A percentile compares a stretch with the other conserved stretches of the same genome.
Conservation (phyloP, 352 stramenopile species). For the Vaucheria bursata region DNA sequence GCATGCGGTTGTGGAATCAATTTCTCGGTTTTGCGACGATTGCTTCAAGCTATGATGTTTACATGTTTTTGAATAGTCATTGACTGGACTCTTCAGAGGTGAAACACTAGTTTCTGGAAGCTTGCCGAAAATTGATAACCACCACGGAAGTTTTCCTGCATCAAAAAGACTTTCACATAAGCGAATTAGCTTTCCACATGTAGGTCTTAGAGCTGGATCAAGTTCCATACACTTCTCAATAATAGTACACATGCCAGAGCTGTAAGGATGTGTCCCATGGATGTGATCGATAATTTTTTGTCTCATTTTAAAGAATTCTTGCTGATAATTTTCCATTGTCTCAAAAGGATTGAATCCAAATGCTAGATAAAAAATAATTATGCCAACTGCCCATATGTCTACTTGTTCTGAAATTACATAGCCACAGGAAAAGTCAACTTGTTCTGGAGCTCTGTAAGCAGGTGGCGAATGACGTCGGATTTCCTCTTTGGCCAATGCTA, state of each 20-base stretch:
- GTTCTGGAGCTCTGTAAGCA: constrained; percentile 78
- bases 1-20: too few relatives aligned
- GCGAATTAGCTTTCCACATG: constrained; percentile 18
- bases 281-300: too few relatives aligned
- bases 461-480: constrained; percentile 75
- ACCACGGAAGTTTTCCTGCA: not conserved
- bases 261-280: constrained; percentile 20
- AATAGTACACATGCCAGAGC: constrained; percentile 17
- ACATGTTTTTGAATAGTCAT: too few relatives aligned
- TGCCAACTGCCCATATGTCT: constrained; percentile 80
- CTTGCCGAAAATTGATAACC: not conserved
- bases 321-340: too few relatives aligned
- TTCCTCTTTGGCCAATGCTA: constrained; percentile 59
- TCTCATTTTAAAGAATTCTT: too few relatives aligned
- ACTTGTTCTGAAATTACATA: constrained; percentile 70
- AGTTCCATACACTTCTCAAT: constrained; percentile 24
- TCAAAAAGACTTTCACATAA: not conserved
- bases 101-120: too few relatives aligned
- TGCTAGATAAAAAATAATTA: constrained; percentile 75
- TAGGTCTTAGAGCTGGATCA: constrained; percentile 18
- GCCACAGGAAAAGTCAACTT: constrained; percentile 70
- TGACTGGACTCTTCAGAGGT: too few relatives aligned
- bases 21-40: too few relatives aligned
- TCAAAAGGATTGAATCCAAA: constrained; percentile 51
- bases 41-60: not conserved